Base-by-base conservation (phyloP, 257 asterid species). In the Ilex aquifolium region DNA sequence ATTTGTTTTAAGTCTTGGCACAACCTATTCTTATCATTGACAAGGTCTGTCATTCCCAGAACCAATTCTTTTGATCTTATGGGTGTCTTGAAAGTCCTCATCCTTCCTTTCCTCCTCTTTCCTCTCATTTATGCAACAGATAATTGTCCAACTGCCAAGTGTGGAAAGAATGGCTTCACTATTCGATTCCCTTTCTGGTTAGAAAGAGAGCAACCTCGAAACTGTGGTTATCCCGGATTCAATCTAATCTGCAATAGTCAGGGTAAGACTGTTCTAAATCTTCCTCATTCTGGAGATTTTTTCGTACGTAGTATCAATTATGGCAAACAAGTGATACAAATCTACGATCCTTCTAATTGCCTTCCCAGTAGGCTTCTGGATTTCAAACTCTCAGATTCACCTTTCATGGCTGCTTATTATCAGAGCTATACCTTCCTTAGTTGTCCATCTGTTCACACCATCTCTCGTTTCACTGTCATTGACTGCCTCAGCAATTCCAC, bases 401-500 rank as follows among this genome's bases (percentile, higher is more conserved):
- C 94, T 46, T 91, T 83, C 69, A 44, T 2, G 14, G 57, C 77
- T 13, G 56, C 61, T 13, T 74, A 53, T 70, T 65, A 70, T 12
- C 57, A 55, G 32, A 82, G 72, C 58, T 81, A 70, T 71, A 88
- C 89, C 31, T 77, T 91, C 71, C 75, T 91, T 27, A 78, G 77
- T 16, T 91, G 96, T 61, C 77, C 95, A 13, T 54, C 80, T 0
- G 85, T 56, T 46, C 29, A 27, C 0, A 44, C 54, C 0, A 15
- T 30, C 40, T 50, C 74, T 52, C 65, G 63, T 8, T 68, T 65
- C 39, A 57, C 74, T 10, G 46, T 57, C 58, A 76, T 90, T 31
- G 73, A 63, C 52, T 89, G 97, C 80, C 85, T 89, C 4, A 78
- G 95, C 81, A 84, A 85, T 62, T 69, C 82, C n/a, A 76, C 88